phyloP scores from a whole-genome alignment of 2,329 filamentous ascomycete genomes.

The Colletotrichum theobromicola region DNA sequence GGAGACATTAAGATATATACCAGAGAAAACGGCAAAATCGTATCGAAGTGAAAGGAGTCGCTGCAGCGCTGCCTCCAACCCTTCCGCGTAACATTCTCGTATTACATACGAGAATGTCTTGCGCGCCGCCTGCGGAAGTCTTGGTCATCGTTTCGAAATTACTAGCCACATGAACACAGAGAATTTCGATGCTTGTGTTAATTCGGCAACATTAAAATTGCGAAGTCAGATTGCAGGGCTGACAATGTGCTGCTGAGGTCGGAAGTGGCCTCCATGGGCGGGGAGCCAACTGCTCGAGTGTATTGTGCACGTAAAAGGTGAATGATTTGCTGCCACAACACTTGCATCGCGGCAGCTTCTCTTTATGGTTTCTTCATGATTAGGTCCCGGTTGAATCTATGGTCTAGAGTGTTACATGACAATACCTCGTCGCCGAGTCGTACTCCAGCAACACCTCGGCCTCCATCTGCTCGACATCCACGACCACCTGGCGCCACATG shows the following conservation, averaged over 20 bases:
- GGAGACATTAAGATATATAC: neutral
- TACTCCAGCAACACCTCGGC: conserved; percentile 48
- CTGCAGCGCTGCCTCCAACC: neutral
- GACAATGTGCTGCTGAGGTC: neutral
- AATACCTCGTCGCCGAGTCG: conserved; percentile 47
- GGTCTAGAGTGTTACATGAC: conserved; percentile 30
- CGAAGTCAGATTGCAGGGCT: neutral
- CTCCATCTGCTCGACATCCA: conserved; percentile 40
- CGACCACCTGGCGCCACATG: conserved; percentile 41
- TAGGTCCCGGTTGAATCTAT: neutral
- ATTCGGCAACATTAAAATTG: neutral
- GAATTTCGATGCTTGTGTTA: neutral
- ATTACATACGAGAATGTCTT: neutral
- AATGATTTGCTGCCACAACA: no score
- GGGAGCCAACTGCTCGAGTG: no score
- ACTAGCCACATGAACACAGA: neutral
- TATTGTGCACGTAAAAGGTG: no score
- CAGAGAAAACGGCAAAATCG: neutral
- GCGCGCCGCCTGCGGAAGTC: neutral
- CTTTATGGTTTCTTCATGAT: neutral
- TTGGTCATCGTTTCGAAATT: neutral
- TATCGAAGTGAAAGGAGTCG: neutral
- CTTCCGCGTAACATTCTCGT: neutral
- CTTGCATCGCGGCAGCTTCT: neutral
- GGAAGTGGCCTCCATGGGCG: neutral